Evolutionary conservation across 306 rosid genomes (phyloP).

Genomic region (Inga leiocalycina): DNA sequence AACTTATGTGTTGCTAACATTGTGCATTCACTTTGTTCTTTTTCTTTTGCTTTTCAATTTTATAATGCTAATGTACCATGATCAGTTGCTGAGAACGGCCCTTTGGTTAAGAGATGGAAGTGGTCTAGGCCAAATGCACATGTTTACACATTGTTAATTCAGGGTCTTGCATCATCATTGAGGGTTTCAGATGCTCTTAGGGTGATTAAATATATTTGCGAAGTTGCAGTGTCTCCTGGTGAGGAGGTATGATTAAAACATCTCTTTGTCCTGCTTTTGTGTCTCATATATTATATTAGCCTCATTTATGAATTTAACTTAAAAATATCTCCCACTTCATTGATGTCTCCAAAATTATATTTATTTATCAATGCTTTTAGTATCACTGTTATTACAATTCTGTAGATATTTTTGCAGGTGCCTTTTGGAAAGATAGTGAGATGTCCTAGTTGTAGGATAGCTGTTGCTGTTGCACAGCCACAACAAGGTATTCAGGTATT

Average conservation of each 20-base stretch:
- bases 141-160: constrained; percentile 54
- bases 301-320: neutral
- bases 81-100: constrained; percentile 54
- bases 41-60: neutral
- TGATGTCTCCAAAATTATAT: constrained; percentile 21
- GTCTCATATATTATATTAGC: neutral
- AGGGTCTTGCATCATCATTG: constrained; percentile 64
- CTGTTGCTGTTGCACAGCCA: constrained; percentile 93
- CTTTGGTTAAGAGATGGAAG: constrained; percentile 70
- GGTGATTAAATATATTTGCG: constrained; percentile 70
- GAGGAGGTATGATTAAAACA: constrained; percentile 70
- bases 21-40: neutral
- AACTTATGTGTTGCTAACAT: neutral
- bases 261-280: neutral
- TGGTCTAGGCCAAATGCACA: constrained; percentile 80
- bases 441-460: constrained; percentile 87
- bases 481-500: constrained; percentile 95
- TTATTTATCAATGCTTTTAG: neutral
- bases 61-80: constrained; percentile 25
- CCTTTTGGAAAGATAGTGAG: constrained; percentile 93
- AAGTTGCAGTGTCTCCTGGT: constrained; percentile 82
- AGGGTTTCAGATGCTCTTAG: constrained; percentile 91
- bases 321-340: neutral
- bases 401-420: constrained; percentile 53
- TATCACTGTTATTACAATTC: constrained; percentile 20